phyloP scores from a whole-genome alignment of 768 basidiomycete genomes.

The Hericium rajendrae region DNA sequence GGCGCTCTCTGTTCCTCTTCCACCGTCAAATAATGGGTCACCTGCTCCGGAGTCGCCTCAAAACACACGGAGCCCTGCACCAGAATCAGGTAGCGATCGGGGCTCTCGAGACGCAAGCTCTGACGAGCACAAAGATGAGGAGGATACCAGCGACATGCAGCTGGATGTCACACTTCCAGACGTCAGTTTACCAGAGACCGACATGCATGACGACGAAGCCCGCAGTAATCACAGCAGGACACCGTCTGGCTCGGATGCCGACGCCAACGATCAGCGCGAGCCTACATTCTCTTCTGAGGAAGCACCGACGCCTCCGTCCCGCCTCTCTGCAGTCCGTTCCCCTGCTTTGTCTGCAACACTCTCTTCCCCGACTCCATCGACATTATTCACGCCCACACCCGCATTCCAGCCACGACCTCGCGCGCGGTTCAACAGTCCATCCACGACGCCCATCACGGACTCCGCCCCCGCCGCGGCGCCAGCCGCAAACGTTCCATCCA shows the following conservation, averaged over 20 bases:
- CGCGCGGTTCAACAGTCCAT: conserved; percentile 49
- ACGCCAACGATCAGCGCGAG: conserved; percentile 23
- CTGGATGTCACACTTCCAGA: conserved; percentile 2
- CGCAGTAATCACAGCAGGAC: neutral
- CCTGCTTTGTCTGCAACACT: conserved; percentile 31
- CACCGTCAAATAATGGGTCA: conserved; percentile 7
- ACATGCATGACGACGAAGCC: neutral
- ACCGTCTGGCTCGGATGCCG: too few species aligned
- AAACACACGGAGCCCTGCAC: neutral
- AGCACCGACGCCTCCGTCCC: conserved; percentile 10
- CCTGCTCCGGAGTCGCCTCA: neutral
- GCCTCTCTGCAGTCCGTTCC: conserved; percentile 18
- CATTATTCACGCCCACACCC: conserved; percentile 61
- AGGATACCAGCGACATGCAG: conserved; percentile 2
- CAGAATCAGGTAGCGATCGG: neutral
- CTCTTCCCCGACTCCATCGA: conserved; percentile 47
- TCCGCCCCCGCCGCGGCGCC: conserved; percentile 6
- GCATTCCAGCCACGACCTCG: conserved; percentile 51
- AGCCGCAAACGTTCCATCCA: conserved; percentile 12
- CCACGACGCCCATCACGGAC: conserved; percentile 14
- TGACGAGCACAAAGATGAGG: neutral
- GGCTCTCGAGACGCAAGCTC: neutral
- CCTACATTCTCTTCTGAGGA: conserved; percentile 71
- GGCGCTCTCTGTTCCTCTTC: conserved; percentile 10
- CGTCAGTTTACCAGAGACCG: neutral